Evolutionary conservation across 2,329 filamentous ascomycete genomes (phyloP).

Genomic region (Amesomyces nigricolor): DNA sequence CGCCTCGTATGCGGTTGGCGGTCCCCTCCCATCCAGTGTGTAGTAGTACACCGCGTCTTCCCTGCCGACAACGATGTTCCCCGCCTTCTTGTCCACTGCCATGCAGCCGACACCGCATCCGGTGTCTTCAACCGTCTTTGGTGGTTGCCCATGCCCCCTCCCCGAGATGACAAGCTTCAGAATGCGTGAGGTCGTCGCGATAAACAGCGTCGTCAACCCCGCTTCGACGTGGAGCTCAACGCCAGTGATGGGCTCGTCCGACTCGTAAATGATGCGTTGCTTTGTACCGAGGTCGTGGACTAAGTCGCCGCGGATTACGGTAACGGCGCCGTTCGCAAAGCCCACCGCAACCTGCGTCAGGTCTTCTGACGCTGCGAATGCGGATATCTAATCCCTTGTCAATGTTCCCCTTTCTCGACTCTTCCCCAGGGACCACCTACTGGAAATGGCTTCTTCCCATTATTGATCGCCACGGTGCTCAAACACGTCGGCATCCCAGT

Average conservation of each 20-base stretch:
- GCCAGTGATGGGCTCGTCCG: conserved; percentile 91
- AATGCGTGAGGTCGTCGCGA: conserved; percentile 84
- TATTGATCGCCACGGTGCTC: conserved; percentile 79
- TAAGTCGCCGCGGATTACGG: conserved; percentile 85
- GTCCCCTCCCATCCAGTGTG: conserved; percentile 73
- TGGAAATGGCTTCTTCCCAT: conserved; percentile 89
- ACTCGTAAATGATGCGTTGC: conserved; percentile 92
- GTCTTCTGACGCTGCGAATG: conserved; percentile 81
- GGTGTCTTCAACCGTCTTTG: conserved; percentile 79
- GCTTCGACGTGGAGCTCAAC: conserved; percentile 66
- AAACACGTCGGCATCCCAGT: conserved; percentile 83
- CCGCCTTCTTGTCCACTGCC: conserved; percentile 72
- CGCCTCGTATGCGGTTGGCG: conserved; percentile 86
- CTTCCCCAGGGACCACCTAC: conserved; percentile 37
- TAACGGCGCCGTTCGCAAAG: conserved; percentile 92
- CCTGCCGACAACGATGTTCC: conserved; percentile 83
- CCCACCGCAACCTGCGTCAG: conserved; percentile 89
- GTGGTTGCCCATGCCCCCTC: conserved; percentile 81
- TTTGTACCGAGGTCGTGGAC: conserved; percentile 92
- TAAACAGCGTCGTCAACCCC: conserved; percentile 71
- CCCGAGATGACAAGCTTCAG: conserved; percentile 82
- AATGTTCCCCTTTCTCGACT: not conserved
- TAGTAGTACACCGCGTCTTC: conserved; percentile 97
- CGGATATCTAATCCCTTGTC: conserved; percentile 58
- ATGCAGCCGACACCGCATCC: conserved; percentile 95